These are phyloP conservation scores for Penicillium fimorum DNA, from an alignment of 495 filamentous ascomycete genomes.

Conservation along the genomic window DNA sequence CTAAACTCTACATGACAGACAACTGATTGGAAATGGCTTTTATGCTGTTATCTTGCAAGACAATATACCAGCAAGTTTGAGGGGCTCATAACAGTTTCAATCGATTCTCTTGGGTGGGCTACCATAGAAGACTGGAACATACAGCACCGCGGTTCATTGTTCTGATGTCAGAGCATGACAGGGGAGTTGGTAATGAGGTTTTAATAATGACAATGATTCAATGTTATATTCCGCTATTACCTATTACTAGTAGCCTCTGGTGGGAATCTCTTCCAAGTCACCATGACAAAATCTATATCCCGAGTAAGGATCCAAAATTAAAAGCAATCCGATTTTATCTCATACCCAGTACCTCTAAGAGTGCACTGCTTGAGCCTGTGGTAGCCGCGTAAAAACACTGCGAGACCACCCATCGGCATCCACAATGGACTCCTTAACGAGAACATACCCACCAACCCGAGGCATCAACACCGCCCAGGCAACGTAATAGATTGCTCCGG, in stretches of 20 bases:
- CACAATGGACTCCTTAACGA: constrained; percentile 59
- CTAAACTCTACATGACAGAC: constrained; percentile 26
- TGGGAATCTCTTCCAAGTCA: background rate
- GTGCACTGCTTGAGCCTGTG: constrained; percentile 12
- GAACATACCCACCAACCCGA: constrained; percentile 50
- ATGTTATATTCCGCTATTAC: background rate
- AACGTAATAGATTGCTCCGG: constrained; percentile 56
- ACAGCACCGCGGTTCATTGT: constrained; percentile 12
- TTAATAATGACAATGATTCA: background rate
- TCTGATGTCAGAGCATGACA: constrained; percentile 13
- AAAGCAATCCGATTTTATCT: background rate
- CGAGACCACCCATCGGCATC: constrained; percentile 55
- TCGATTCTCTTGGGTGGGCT: constrained; percentile 40
- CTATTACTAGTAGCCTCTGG: background rate
- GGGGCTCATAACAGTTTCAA: constrained; percentile 41
- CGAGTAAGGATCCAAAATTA: background rate
- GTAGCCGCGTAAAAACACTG: constrained; percentile 37
- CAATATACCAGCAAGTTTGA: constrained; percentile 49
- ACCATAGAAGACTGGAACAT: constrained; percentile 52
- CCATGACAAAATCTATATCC: background rate
- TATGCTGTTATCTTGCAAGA: constrained; percentile 39
- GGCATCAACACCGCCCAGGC: constrained; percentile 57
- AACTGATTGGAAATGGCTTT: constrained; percentile 28
- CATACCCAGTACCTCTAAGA: background rate
- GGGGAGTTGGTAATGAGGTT: background rate